Evolutionary conservation across 2,329 filamentous ascomycete species (phyloP), one percentile per base, ranked within the genome.

Genomic region (Colletotrichum lentis): DNA sequence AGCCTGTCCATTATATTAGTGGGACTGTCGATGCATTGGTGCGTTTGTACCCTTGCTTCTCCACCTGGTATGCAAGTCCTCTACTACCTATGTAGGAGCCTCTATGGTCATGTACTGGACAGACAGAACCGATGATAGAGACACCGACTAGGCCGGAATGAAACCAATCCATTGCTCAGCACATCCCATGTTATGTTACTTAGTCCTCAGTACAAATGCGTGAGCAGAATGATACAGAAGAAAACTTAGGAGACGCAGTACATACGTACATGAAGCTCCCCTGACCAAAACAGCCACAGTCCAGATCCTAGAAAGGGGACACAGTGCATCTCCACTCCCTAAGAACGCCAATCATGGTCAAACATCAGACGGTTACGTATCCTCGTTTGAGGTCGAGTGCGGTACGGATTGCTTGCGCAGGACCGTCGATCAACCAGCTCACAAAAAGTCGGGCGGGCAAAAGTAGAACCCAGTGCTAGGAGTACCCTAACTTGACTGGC

Each of bases 321-420:
- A 54, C 52, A 16, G 52, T 54, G 35, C 22, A 39, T 35, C 22
- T 22, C 6, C 3, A 7, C 14, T 22, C n/a, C 22, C 3, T 18
- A 53, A 35, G 35, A 20, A 24, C 20, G 20, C 20, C 56, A 59
- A 39, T 59, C 44, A 49, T 37, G n/a, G 8, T 24, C 56, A 49
- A 47, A 35, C 16, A 52, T 52, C 46, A 60, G 57, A 60, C 47
- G 57, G 57, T 60, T 60, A 60, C 57, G 57, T 49, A 60, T 52
- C 37, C 46, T 46, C 14, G 57, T 60, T 60, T 60, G 57, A 60
- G 50, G 57, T 43, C 24, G 18, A 52, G 57, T 20, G 41, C 39
- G n/a, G 39, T 44, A 41, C 16, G 46, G 54, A 56, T 35, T 35
- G 31, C 31, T 35, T 35, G 31, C 8, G 8, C 31, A 35, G 8